phyloP scores from a whole-genome alignment of 169 alveolate species.

The Cyclospora cayetanensis region DNA sequence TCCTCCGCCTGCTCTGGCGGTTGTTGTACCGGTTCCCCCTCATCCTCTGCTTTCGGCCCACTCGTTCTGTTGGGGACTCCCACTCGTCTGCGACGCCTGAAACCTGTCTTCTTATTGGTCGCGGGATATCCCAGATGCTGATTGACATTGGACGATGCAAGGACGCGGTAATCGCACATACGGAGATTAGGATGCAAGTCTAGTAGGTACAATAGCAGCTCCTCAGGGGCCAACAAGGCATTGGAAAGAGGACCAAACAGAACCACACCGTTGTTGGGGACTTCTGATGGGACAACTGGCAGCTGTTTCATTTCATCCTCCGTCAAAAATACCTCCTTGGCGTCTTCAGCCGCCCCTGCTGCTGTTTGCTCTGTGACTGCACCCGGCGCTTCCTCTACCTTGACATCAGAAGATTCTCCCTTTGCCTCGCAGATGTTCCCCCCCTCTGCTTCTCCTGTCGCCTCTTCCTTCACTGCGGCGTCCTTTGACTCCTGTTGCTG shows the following conservation, averaged over 20 bases:
- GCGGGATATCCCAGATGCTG: neutral
- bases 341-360: neutral
- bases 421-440: neutral
- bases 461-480: neutral
- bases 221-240: slow-evolving; percentile 65
- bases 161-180: slow-evolving; percentile 29
- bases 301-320: slow-evolving; percentile 20
- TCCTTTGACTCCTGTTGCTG: slow-evolving; percentile 9
- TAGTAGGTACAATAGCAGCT: slow-evolving; percentile 20
- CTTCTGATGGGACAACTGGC: slow-evolving; percentile 13
- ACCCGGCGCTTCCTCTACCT: neutral
- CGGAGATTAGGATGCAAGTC: slow-evolving; percentile 3
- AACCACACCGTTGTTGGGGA: slow-evolving; percentile 59
- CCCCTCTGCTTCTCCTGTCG: neutral
- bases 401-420: neutral
- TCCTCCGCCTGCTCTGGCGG: slow-evolving; percentile 18
- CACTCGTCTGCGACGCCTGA: neutral
- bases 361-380: neutral
- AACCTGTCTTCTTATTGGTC: neutral
- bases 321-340: neutral
- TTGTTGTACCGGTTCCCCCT: neutral
- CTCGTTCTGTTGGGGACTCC: neutral
- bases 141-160: neutral
- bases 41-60: neutral
- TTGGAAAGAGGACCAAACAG: slow-evolving; percentile 47